Base-by-base conservation (phyloP, 2,329 filamentous ascomycete genomes). In the Phaeosphaeriaceae sp. region DNA sequence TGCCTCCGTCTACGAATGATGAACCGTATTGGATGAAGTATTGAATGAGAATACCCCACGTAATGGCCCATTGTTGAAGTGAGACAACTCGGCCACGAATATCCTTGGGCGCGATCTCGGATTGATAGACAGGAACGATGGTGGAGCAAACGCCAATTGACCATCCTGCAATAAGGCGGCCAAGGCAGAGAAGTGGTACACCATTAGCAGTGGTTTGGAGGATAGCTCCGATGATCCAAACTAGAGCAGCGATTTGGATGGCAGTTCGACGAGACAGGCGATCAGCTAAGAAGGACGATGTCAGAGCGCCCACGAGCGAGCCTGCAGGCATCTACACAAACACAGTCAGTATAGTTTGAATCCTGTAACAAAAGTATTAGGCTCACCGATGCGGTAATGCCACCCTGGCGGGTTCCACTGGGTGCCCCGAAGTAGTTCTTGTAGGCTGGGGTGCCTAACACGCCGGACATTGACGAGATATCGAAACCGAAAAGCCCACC, bases 41-140 rank as follows among this genome's bases (percentile, higher is more conserved):
- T 56, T 86, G 83, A 39, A 87, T 85, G 13, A 87, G 63, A 45
- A 88, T 87, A 39, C 86, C 86, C 81, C 64, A 87, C 1, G 85
- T 88, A 35, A 89, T 88, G 21, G 84, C 85, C 83, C 85, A 87
- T 66, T 89, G 86, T 61, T 89, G 86, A 3, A 87, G 73, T 2
- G 81, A 82, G 13, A 89, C 83, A 2, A 87, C 80, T 9, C 84
- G 78, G 6, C 85, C 85, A 43, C 74, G 69, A 26, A 76, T 76
- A 13, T 73, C 64, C 49, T 74, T 74, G 12, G 73, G 72, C 2
- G 74, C 73, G 15, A 96, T 96, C 71, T 96, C 92, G 36, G 92
- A 93, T 71, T 96, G 92, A 70, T 96, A 96, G 37, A 96, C 89
- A 0, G 92, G 92, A 1, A 96, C 91, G 60, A 96, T 96, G 39